phyloP scores from a whole-genome alignment of 108 stramenopile species.

The Tribonema minus region DNA sequence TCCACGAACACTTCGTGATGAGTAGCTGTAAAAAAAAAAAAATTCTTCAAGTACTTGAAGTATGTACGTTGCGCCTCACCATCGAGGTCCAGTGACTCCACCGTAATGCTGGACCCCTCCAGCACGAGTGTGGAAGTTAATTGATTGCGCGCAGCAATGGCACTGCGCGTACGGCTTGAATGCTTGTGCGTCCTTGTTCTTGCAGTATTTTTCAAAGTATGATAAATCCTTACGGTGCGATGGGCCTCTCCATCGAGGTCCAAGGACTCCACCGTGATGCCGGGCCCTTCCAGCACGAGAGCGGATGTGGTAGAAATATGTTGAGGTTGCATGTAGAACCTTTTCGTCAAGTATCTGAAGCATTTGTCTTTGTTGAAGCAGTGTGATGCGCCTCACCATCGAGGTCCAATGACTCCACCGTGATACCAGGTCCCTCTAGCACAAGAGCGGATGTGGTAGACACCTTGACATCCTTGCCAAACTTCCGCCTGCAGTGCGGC shows the following conservation, averaged over 20 bases:
- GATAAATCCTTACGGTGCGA: no score
- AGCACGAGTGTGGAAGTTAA: not conserved
- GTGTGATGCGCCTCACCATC: no score
- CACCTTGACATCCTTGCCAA: not conserved
- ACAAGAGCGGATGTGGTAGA: not conserved
- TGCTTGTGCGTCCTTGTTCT: no score
- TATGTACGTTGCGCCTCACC: no score
- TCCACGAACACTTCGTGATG: not conserved
- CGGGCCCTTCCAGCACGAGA: not conserved
- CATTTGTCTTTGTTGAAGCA: no score
- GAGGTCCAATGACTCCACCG: not conserved
- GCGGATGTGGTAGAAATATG: not conserved
- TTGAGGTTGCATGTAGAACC: no score
- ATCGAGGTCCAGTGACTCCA: not conserved
- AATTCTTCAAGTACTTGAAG: no score
- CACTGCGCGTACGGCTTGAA: no score
- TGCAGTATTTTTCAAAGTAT: no score
- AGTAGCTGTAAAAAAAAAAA: not conserved
- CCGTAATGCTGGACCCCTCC: not conserved
- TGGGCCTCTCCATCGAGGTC: not conserved
- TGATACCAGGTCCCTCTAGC: not conserved
- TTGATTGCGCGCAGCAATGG: no score
- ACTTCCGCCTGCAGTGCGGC: not conserved
- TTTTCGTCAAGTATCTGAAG: no score
- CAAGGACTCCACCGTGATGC: not conserved